These are phyloP conservation scores for Aspergillus pseudoterreus DNA, from an alignment of 2,329 filamentous ascomycete genomes.

Conservation along the genomic window DNA sequence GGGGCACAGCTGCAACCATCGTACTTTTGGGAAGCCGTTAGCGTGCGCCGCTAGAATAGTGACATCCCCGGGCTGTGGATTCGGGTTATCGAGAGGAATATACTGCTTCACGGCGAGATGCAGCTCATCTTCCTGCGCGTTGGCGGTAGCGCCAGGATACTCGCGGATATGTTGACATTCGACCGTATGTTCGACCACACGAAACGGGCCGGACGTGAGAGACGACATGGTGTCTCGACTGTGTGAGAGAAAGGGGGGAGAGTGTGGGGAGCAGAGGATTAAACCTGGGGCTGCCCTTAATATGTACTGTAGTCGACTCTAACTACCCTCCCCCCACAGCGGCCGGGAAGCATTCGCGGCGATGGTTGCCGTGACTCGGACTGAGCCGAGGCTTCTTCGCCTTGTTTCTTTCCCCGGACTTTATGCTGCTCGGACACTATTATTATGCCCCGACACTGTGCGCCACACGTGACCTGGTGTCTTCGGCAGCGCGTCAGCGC, in stretches of 20 bases:
- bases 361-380: conserved; percentile 4
- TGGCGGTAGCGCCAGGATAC: conserved; percentile 68
- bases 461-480: conserved; percentile 23
- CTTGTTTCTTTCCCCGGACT: not conserved
- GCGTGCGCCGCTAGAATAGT: conserved; percentile 85
- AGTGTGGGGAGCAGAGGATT: not conserved
- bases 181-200: conserved; percentile 69
- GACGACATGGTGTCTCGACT: conserved; percentile 25
- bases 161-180: conserved; percentile 76
- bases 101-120: conserved; percentile 83
- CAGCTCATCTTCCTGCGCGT: conserved; percentile 70
- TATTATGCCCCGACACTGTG: not conserved
- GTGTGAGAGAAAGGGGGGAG: not conserved
- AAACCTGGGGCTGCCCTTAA: too few species aligned
- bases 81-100: conserved; percentile 66
- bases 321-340: not conserved
- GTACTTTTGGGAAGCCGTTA: conserved; percentile 86
- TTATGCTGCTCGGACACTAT: not conserved
- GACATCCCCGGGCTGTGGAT: conserved; percentile 69
- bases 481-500: conserved; percentile 19
- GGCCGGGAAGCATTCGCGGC: not conserved
- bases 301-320: too few species aligned
- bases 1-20: not conserved
- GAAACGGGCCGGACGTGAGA: conserved; percentile 47
- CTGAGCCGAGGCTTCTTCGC: conserved; percentile 10